Evolutionary conservation across 2,329 filamentous ascomycete species (phyloP), one percentile per base, ranked within the genome.

Genomic region (Cladophialophora immunda): DNA sequence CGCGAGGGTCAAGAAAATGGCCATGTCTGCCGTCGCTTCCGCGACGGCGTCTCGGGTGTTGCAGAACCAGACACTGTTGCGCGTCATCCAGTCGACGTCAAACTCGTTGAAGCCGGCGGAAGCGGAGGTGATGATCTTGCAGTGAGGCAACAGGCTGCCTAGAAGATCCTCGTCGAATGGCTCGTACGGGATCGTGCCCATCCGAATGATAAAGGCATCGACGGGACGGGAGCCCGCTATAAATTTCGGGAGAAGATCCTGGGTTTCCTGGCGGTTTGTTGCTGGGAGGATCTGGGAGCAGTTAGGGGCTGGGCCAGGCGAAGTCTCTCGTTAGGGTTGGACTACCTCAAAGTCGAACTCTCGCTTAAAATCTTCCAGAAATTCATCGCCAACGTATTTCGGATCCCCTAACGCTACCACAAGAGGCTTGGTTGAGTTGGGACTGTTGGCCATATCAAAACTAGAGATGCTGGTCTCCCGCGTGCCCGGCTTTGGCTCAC

Each of bases 61-160:
- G 76, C 84, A 87, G 71, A 88, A 86, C 75, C 79, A 84, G 29
- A 87, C 80, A 4, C 76, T 76, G 6, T 80, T 69, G 13, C 64
- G 47, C 52, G 80, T 85, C 17, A 92, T 87, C 91, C 91, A 93
- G 66, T 85, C 86, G 70, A 92, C 83, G 73, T 89, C 87, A 79
- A 90, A 92, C 76, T 91, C 83, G 73, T 90, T 86, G 4, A 79
- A 66, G 7, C 70, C 66, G 2, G 70, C 67, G 32, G 79, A 80
- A 0, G 80, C 81, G 0, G 83, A 85, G 3, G 78, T 74, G 34
- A 85, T 80, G 62, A 85, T 81, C 61, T 79, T 78, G 63, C 80
- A 83, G 19, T 76, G 62, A 0, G 83, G 82, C 0, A 76, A 67
- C 11, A 85, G 75, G 2, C 75, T 70, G 4, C 67, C 60, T 1